A percentile compares a stretch with the other conserved stretches of the same genome.
phyloP scores from a whole-genome alignment of 2,329 filamentous ascomycete species.

The Esteya vermicola region DNA sequence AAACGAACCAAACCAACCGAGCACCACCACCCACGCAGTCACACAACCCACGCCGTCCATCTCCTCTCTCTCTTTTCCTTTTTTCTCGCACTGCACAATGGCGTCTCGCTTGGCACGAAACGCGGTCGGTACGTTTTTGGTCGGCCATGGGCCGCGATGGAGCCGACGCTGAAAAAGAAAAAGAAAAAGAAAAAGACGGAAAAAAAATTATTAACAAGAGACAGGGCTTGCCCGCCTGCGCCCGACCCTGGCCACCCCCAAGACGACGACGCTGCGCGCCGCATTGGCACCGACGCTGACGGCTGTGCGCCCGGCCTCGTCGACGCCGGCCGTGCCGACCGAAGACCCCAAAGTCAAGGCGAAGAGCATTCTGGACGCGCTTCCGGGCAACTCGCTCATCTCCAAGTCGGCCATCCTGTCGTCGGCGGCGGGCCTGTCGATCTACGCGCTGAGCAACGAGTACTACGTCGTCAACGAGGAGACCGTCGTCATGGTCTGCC shows the following conservation, averaged over 20 bases:
- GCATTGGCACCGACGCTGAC: conserved; percentile 44
- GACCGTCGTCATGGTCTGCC: conserved; percentile 82
- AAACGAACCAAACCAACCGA: not conserved
- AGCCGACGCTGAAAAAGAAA: too few relatives aligned
- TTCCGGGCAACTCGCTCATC: conserved; percentile 82
- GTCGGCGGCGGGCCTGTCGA: conserved; percentile 73
- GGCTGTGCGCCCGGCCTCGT: conserved; percentile 54
- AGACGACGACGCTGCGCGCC: conserved; percentile 6
- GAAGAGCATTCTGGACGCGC: conserved; percentile 81
- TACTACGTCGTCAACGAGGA: conserved; percentile 99
- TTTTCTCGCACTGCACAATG: conserved; percentile 82
- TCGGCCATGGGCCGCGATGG: not conserved
- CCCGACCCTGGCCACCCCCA: conserved; percentile 6
- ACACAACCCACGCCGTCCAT: conserved; percentile 1
- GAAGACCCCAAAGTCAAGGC: conserved; percentile 95
- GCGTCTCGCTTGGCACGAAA: conserved; percentile 94
- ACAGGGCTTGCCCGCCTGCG: conserved; percentile 11
- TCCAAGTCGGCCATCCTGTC: conserved; percentile 97
- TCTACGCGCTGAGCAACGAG: conserved; percentile 98
- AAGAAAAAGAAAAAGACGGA: too few relatives aligned
- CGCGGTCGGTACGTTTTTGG: conserved; percentile 65
- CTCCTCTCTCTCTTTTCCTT: too few relatives aligned
- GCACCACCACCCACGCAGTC: too few relatives aligned
- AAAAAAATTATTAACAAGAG: not conserved
- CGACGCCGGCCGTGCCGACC: conserved; percentile 59